phyloP scores from a whole-genome alignment of 2,329 filamentous ascomycete genomes.

The Aspergillus hiratsukae region DNA sequence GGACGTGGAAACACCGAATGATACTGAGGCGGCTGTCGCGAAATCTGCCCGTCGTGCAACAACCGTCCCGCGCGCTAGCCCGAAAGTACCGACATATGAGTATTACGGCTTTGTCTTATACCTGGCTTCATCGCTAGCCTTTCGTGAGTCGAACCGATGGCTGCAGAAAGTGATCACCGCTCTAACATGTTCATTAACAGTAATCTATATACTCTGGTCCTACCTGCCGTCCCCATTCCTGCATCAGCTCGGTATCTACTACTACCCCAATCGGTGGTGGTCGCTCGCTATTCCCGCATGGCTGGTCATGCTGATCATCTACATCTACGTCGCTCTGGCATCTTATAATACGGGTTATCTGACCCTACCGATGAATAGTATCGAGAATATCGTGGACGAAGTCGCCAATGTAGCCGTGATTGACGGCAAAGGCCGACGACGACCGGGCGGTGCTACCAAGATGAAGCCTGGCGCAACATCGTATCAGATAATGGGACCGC shows the following conservation, averaged over 20 bases:
- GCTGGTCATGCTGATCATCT: slow-evolving; percentile 80
- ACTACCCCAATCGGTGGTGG: slow-evolving; percentile 99
- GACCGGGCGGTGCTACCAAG: slow-evolving; percentile 40
- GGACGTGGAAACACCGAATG: slow-evolving; percentile 68
- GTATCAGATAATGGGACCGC: slow-evolving; percentile 39
- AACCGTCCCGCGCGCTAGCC: slow-evolving; percentile 75
- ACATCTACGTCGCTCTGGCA: slow-evolving; percentile 90
- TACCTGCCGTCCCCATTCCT: slow-evolving; percentile 90
- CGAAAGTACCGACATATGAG: slow-evolving; percentile 97
- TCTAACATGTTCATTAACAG: slow-evolving; percentile 14
- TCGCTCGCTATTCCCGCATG: slow-evolving; percentile 86
- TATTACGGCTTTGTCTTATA: slow-evolving; percentile 99
- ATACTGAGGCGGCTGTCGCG: slow-evolving; percentile 57
- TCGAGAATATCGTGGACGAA: slow-evolving; percentile 90
- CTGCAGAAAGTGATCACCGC: slow-evolving; percentile 2
- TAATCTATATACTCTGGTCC: slow-evolving; percentile 71
- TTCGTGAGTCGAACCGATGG: slow-evolving; percentile 53
- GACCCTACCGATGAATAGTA: slow-evolving; percentile 70
- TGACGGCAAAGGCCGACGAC: slow-evolving; percentile 62
- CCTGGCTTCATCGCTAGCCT: slow-evolving; percentile 77
- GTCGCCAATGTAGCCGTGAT: slow-evolving; percentile 80
- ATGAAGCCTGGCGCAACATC: slow-evolving; percentile 40
- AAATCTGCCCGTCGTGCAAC: slow-evolving; percentile 55
- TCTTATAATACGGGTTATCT: slow-evolving; percentile 86
- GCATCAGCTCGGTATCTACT: slow-evolving; percentile 88